Evolutionary conservation across 108 stramenopile genomes (phyloP), one percentile per base, ranked within the genome.

Genomic region (Skeletonema costatum): DNA sequence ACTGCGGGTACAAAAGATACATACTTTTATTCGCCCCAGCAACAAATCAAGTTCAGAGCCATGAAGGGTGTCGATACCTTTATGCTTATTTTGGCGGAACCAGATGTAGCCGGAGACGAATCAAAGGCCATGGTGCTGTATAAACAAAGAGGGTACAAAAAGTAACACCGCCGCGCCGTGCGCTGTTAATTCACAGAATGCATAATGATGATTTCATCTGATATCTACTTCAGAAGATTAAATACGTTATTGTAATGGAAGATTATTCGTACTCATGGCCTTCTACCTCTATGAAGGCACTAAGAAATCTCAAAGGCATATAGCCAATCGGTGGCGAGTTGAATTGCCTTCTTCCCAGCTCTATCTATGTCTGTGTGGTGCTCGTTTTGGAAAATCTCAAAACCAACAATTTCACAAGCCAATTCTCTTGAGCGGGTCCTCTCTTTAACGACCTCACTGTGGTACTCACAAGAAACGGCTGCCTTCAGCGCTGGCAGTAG

Each of bases 401-500:
- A 39, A 14, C 63, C 63, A 10, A 39, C 63, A 38, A 64, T 64
- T 64, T 64, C 63, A 29, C 69, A 68, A 35, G 76, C 82, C 31
- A 83, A 19, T 4, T 72, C 44, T 51, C 53, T 53, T 6, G 82
- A 75, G 4, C 67, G 66, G 1, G 17, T 50, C 33, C 62, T 68
- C 46, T 77, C 75, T 5, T 38, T 60, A 2, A 53, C 31, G 38
- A 16, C 30, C 33, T 41, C 4, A 59, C 64, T 66, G 13, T 72
- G 35, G 14, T 68, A n/a, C 25, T 72, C 84, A 51, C 86, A 73
- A 1, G 81, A 77, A 9, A 90, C 86, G 8, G 78, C 76, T 32
- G 85, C 86, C 35, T 78, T 70, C 10, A 90, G 31, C 32, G 86
- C 71, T 8, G 75, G 53, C 3, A 88, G 69, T 74, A 90, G 76